Percentiles rank a stretch among this genome's conserved stretches.
Conservation (phyloP, 2,329 filamentous ascomycete genomes). For the Decorospora gaudefroyi region DNA sequence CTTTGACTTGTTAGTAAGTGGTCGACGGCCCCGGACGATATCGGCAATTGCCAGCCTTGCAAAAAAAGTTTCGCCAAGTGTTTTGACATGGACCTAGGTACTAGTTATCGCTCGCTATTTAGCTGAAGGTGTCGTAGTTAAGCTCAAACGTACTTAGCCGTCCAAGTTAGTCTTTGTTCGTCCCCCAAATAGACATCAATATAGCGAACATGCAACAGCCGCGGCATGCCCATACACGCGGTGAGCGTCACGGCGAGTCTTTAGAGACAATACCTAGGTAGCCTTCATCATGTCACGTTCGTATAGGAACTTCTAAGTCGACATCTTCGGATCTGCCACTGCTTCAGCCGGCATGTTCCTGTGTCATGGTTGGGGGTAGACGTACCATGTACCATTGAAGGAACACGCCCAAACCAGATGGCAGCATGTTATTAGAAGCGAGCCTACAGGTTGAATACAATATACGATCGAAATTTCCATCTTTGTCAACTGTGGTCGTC, state of each 20-base stretch:
- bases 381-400: too few relatives aligned
- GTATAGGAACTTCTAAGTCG: not conserved
- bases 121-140: not conserved
- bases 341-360: not conserved
- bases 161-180: too few relatives aligned
- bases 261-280: not conserved
- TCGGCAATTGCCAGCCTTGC: conserved; percentile 16
- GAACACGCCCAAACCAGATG: too few relatives aligned
- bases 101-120: not conserved
- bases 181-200: too few relatives aligned
- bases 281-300: not conserved
- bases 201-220: too few relatives aligned
- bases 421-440: too few relatives aligned
- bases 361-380: not conserved
- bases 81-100: not conserved
- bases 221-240: too few relatives aligned
- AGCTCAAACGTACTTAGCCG: too few relatives aligned
- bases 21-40: conserved; percentile 18
- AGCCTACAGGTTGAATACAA: not conserved
- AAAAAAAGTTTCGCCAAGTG: not conserved
- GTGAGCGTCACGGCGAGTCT: not conserved
- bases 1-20: conserved; percentile 2
- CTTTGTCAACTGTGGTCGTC: conserved; percentile 13
- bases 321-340: not conserved
- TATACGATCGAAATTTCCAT: not conserved